Base-by-base conservation (phyloP, 1,284 basidiomycete species). In the Sphagnurus paluster region DNA sequence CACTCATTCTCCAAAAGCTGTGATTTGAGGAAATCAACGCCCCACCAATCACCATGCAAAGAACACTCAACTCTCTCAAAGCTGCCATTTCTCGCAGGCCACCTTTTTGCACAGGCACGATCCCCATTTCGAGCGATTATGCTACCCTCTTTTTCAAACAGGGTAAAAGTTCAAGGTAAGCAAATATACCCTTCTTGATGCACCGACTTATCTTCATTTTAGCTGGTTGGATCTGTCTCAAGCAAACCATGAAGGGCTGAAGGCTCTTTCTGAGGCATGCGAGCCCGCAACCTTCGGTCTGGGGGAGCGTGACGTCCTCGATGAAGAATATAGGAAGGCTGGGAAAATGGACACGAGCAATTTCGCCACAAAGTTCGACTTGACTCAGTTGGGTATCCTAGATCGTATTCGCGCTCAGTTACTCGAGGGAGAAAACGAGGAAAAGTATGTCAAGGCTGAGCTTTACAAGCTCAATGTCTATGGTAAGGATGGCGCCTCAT, bases 261-360 rank as follows among this genome's bases (percentile, higher is more conserved):
- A 33, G 16, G 14, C 20, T 4, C 49, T 52, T 14, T 26, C 50
- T 0, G 23, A 29, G 10, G 58, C 60, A 1, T 68, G 66, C 44
- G 46, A 60, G n/a, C 59, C 57, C 6, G 67, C 65, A 2, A 56
- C 60, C 1, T 68, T 66, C 44, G 64, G 66, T 13, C 39, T 50
- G 2, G 52, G 59, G 8, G n/a, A 60, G 8, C 41, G 61, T 26
- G 58, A 65, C 38, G 57, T 65, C 2, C 48, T 60, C 5, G 64
- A 68, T 30, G 65, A 66, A 37, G 46, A 57, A 2, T 70, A 70
- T 32, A 51, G 66, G 17, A 66, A 64, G 49, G 67, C 65, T 0
- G 53, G 64, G 16, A 70, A 67, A 44, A 49, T 71, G 48, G 65
- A 68, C 36, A 29, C 42, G 1, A 2, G 29, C 2, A 44, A 54